Percentiles rank a stretch among this genome's conserved stretches.
phyloP scores from a whole-genome alignment of 2,329 filamentous ascomycete genomes.

The Trichophyton simii region DNA sequence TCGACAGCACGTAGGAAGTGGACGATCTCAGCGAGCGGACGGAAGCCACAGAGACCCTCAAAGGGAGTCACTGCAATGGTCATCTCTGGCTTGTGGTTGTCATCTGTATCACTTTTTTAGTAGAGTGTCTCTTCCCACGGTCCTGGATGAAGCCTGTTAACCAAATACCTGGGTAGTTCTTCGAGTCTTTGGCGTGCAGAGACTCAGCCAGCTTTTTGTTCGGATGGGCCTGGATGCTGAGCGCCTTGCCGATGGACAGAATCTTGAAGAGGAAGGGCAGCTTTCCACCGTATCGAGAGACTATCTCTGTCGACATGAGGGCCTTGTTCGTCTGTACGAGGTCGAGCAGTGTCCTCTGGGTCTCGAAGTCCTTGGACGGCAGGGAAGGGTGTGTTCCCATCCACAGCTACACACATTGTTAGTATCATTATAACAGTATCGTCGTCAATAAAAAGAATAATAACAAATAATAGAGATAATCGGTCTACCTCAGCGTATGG shows the following conservation, averaged over 20 bases:
- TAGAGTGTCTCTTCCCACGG: neutral
- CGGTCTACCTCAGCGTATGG: conserved; percentile 74
- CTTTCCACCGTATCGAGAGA: conserved; percentile 63
- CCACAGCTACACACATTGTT: conserved; percentile 59
- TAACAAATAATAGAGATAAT: too few relatives aligned
- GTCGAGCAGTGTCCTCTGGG: conserved; percentile 74
- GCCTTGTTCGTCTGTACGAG: conserved; percentile 76
- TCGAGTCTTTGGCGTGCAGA: conserved; percentile 71
- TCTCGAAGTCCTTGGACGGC: conserved; percentile 77
- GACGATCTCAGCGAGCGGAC: conserved; percentile 70
- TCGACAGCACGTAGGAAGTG: conserved; percentile 64
- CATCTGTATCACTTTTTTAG: conserved; percentile 43
- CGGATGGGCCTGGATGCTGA: conserved; percentile 93
- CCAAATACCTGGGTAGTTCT: conserved; percentile 73
- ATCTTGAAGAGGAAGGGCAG: conserved; percentile 98
- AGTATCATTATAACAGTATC: conserved; percentile 11
- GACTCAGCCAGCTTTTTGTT: conserved; percentile 90
- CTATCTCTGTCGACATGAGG: conserved; percentile 62
- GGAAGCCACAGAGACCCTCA: conserved; percentile 90
- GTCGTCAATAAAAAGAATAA: conserved; percentile 12
- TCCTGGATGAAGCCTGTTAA: neutral
- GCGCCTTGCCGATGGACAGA: conserved; percentile 83
- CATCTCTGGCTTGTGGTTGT: conserved; percentile 99
- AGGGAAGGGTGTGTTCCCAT: conserved; percentile 98
- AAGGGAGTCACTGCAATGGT: conserved; percentile 94